Evolutionary conservation across 2,329 filamentous ascomycete genomes (phyloP).

Genomic region (Xylaria sp.): DNA sequence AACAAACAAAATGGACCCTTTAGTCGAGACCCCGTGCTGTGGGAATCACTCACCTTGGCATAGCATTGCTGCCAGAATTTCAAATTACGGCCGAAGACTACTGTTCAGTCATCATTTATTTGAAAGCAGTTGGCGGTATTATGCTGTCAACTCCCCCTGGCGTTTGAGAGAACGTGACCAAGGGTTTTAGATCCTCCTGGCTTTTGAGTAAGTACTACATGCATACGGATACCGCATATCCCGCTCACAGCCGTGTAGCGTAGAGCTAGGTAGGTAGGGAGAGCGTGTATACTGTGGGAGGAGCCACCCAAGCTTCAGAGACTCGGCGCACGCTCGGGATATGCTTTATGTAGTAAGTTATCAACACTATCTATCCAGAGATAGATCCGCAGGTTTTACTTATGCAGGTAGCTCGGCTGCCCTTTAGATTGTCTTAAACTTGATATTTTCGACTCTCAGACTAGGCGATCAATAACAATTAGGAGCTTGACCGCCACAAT

Average conservation of each 20-base stretch:
- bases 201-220: constrained; percentile 11
- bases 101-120: constrained; percentile 24
- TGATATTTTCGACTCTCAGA: neutral
- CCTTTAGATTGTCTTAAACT: neutral
- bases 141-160: constrained; percentile 17
- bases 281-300: neutral
- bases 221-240: constrained; percentile 35
- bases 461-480: neutral
- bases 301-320: neutral
- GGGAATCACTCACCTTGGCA: constrained; percentile 14
- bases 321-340: neutral
- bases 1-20: neutral
- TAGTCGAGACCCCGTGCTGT: constrained; percentile 2
- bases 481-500: constrained; percentile 6
- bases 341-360: constrained; percentile 7
- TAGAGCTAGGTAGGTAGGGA: neutral
- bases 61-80: constrained; percentile 22
- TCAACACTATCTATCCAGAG: neutral
- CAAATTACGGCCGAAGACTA: constrained; percentile 29
- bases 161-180: constrained; percentile 24
- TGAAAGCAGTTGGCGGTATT: constrained; percentile 12
- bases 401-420: neutral
- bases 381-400: neutral
- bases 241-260: constrained; percentile 1
- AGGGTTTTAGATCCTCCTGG: constrained; percentile 28